Evolutionary conservation across 2,329 filamentous ascomycete species (phyloP).

Genomic region (Cladosporium velox): DNA sequence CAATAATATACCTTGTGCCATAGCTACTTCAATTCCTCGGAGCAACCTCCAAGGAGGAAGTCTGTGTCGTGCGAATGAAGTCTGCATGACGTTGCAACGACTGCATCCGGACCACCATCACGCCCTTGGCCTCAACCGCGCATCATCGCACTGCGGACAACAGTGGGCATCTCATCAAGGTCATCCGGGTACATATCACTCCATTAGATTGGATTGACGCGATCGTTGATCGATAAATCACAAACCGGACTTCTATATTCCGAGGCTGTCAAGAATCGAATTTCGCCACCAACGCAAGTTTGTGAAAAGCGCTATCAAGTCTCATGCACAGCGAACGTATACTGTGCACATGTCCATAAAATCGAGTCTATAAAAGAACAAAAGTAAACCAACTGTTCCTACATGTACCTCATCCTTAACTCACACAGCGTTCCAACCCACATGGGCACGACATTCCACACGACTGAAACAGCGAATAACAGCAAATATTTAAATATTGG

Average conservation of each 20-base stretch:
- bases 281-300: no score
- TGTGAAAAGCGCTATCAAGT: no score
- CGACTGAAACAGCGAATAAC: neutral
- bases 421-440: neutral
- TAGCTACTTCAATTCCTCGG: neutral
- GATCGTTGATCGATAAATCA: neutral
- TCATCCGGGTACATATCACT: neutral
- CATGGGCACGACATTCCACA: neutral
- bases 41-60: neutral
- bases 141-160: neutral
- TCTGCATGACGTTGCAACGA: conserved; percentile 2
- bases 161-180: neutral
- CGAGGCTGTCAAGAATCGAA: no score
- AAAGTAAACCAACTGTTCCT: no score
- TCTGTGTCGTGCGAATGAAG: neutral
- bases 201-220: neutral
- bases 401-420: neutral
- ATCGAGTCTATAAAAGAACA: no score
- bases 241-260: no score
- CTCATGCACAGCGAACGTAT: no score
- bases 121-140: neutral
- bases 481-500: neutral
- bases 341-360: no score
- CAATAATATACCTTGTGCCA: neutral
- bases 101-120: neutral